These are phyloP conservation scores for Colletotrichum tropicale DNA, from an alignment of 2,329 filamentous ascomycete species.

Conservation along the genomic window DNA sequence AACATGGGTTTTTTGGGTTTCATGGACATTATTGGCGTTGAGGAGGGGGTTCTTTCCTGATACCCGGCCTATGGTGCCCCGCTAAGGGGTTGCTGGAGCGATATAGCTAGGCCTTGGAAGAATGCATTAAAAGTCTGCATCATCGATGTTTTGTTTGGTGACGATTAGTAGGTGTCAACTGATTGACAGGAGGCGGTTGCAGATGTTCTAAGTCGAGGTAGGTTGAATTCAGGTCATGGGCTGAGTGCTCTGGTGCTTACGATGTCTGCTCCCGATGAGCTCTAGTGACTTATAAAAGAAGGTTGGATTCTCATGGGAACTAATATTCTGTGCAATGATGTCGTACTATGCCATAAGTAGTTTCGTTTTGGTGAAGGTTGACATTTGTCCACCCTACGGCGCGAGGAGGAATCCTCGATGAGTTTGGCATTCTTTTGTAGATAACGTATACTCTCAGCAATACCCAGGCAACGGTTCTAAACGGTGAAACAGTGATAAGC, in stretches of 20 bases:
- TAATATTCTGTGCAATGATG: too few relatives aligned
- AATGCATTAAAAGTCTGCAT: background rate
- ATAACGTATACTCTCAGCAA: too few relatives aligned
- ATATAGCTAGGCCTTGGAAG: background rate
- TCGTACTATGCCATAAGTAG: too few relatives aligned
- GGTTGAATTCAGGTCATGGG: background rate
- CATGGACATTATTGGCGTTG: background rate
- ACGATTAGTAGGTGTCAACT: background rate
- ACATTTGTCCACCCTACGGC: too few relatives aligned
- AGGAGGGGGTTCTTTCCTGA: background rate
- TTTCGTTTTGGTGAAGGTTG: too few relatives aligned
- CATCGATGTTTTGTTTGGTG: rapidly evolving
- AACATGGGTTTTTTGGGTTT: background rate
- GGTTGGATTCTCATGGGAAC: rapidly evolving
- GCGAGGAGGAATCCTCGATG: too few relatives aligned
- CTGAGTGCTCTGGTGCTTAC: background rate
- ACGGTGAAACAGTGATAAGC: too few relatives aligned
- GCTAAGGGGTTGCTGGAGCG: background rate
- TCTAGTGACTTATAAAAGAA: background rate
- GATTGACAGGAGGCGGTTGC: background rate
- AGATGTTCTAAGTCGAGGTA: background rate
- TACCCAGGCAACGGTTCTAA: too few relatives aligned
- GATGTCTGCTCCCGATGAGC: too few relatives aligned
- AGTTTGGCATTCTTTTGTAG: too few relatives aligned
- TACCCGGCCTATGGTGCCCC: conserved; percentile 2